These are phyloP conservation scores for Leucogyrophana mollusca DNA, from an alignment of 768 basidiomycete species.

Conservation along the genomic window DNA sequence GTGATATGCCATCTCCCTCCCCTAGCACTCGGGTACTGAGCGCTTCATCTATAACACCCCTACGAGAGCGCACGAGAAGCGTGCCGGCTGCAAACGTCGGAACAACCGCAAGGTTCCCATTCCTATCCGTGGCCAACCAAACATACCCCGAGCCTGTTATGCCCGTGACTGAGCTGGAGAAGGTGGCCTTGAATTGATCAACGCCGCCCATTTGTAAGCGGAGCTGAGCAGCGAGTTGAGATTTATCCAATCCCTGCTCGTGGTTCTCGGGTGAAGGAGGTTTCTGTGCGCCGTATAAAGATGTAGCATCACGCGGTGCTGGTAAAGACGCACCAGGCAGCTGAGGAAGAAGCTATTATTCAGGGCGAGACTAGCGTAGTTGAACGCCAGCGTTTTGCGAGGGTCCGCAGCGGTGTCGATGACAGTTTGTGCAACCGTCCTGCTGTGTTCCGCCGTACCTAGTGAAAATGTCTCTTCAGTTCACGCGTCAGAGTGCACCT, in stretches of 20 bases:
- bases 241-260: constrained; percentile 17
- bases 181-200: constrained; percentile 66
- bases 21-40: constrained; percentile 26
- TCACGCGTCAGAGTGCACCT: background rate
- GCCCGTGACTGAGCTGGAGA: constrained; percentile 74
- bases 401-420: constrained; percentile 61
- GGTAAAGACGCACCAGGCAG: constrained; percentile 60
- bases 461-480: constrained; percentile 4
- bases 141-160: constrained; percentile 80
- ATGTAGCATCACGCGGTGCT: background rate
- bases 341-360: constrained; percentile 97
- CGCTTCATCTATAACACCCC: constrained; percentile 29
- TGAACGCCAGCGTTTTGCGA: constrained; percentile 71
- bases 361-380: constrained; percentile 87
- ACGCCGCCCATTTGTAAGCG: constrained; percentile 58
- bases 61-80: constrained; percentile 68
- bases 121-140: constrained; percentile 80
- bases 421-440: constrained; percentile 69
- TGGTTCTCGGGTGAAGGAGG: constrained; percentile 27
- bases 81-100: constrained; percentile 91
- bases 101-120: constrained; percentile 64
- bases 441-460: constrained; percentile 58
- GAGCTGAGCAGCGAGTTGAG: constrained; percentile 17
- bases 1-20: constrained; percentile 11
- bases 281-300: constrained; percentile 22